Base-by-base conservation (phyloP, 139 green algal genomes). In the Astrephomene gubernaculifera region DNA sequence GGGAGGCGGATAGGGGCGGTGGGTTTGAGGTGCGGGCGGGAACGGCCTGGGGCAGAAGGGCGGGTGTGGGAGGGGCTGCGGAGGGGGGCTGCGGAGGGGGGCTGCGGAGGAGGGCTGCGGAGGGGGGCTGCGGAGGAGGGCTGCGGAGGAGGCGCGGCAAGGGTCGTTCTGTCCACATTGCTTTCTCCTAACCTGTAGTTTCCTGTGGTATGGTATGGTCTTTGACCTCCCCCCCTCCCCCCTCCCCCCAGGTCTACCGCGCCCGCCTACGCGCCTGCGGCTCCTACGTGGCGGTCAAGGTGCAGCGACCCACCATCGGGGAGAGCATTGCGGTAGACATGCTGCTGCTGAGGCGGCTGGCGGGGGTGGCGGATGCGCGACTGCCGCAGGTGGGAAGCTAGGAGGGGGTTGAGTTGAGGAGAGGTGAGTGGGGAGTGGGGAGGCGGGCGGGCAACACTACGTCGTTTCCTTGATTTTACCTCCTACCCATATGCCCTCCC, bases 271-370 rank as follows among this genome's bases (percentile, higher is more conserved):
- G 73, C 12, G 97, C 90, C n/a, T n/a, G n/a, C 4, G 97, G 97
- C 3, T 91, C 97, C 75, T 33, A 84, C 31, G 97, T 99, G 31
- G 97, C 97, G 0, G 93, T 99, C 38, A 99, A 99, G 93, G 97
- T 99, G 61, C 97, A 99, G 94, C 91, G 97, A 49, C 97, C 97
- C 6, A 92, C 93, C 63, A 98, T 99, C 57, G 92, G 91, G 14
- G 97, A 98, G 79, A 90, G 79, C 89, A 98, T 99, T 54, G 96
- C 96, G 2, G 82, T 98, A 21, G 96, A 99, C 92, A 97, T 98
- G 92, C 90, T 99, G 73, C 92, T 99, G 90, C 93, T 99, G 82
- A 87, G 96, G 8, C 75, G 94, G 31, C 88, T 98, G 9, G 94
- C 97, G 90, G 75, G 43, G 29, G 86, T 92, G 0, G 84, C 98